Conservation (phyloP, 371 early-diverging fungal genomes). For the Mortierella sp. region DNA sequence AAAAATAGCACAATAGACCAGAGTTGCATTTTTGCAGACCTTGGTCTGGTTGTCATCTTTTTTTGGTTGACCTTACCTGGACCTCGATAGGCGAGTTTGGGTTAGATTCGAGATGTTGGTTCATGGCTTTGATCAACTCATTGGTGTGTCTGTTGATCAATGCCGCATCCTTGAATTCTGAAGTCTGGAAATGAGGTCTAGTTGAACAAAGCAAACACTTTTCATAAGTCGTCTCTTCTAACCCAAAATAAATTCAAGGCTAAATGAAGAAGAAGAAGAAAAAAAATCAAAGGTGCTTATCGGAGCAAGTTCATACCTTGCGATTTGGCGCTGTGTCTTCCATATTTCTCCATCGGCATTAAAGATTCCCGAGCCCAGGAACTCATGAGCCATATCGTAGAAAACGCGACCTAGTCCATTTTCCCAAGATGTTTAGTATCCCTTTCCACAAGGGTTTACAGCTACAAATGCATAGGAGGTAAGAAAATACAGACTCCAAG, state of each 20-base stretch:
- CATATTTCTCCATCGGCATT: constrained; percentile 48
- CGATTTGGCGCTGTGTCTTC: constrained; percentile 44
- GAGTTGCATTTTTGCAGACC: no score
- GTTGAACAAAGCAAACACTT: background rate
- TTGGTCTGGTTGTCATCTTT: background rate
- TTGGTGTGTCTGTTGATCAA: constrained; percentile 45
- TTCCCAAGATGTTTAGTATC: no score
- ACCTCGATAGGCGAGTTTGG: constrained; percentile 30
- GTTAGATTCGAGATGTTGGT: constrained; percentile 15
- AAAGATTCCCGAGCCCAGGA: constrained; percentile 46
- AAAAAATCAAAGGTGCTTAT: no score
- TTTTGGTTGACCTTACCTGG: constrained; percentile 16
- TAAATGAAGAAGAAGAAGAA: no score
- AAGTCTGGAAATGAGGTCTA: constrained; percentile 47
- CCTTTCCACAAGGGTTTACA: no score
- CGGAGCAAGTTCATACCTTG: constrained; percentile 26
- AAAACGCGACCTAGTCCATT: constrained; percentile 30
- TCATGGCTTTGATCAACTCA: constrained; percentile 28
- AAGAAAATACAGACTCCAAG: background rate
- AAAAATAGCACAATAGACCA: no score
- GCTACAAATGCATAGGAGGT: no score
- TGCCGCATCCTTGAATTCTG: no score
- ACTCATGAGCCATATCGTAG: constrained; percentile 40
- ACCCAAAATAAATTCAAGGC: no score
- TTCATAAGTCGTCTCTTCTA: background rate